These are phyloP conservation scores for Apiotrichum gracile DNA, from an alignment of 1,284 basidiomycete species.

Conservation along the genomic window DNA sequence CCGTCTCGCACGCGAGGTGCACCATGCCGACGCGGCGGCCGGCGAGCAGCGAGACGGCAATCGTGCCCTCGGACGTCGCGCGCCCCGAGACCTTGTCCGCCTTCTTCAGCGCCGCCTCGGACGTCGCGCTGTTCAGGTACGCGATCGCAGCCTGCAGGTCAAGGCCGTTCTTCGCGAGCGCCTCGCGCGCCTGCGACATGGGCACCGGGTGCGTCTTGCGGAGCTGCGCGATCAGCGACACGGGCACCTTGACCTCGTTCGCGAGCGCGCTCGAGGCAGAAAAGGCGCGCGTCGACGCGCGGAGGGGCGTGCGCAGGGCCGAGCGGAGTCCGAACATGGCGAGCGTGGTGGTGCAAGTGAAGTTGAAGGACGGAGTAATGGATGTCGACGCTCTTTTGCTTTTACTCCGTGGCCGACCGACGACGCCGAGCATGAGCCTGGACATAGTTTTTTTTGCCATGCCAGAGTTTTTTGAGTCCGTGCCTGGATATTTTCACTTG, in stretches of 20 bases:
- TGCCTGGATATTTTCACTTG: no score
- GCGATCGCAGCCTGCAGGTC: slow-evolving; percentile 66
- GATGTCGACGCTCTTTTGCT: no score
- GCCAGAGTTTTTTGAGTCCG: no score
- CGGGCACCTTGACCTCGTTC: slow-evolving; percentile 45
- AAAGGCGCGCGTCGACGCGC: slow-evolving; percentile 13
- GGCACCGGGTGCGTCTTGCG: slow-evolving; percentile 71
- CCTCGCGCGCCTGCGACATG: slow-evolving; percentile 81
- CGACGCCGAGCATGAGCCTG: no score
- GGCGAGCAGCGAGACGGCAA: slow-evolving; percentile 67
- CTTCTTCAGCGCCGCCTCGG: slow-evolving; percentile 50
- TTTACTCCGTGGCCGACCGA: no score
- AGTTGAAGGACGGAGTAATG: neutral
- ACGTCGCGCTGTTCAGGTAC: slow-evolving; percentile 72
- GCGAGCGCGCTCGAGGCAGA: slow-evolving; percentile 11
- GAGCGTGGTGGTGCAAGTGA: neutral
- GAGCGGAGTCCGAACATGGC: slow-evolving; percentile 16
- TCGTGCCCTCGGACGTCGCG: slow-evolving; percentile 68
- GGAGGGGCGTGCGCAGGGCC: slow-evolving; percentile 1
- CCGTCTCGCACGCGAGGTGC: slow-evolving; percentile 94
- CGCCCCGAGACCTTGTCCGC: slow-evolving; percentile 76
- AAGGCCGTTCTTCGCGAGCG: slow-evolving; percentile 68
- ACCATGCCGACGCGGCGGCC: slow-evolving; percentile 72
- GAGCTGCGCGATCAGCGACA: slow-evolving; percentile 77
- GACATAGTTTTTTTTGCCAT: no score